Evolutionary conservation across 371 early-diverging fungal genomes (phyloP), one percentile per base, ranked within the genome.

Genomic region (Mortierella sp.): DNA sequence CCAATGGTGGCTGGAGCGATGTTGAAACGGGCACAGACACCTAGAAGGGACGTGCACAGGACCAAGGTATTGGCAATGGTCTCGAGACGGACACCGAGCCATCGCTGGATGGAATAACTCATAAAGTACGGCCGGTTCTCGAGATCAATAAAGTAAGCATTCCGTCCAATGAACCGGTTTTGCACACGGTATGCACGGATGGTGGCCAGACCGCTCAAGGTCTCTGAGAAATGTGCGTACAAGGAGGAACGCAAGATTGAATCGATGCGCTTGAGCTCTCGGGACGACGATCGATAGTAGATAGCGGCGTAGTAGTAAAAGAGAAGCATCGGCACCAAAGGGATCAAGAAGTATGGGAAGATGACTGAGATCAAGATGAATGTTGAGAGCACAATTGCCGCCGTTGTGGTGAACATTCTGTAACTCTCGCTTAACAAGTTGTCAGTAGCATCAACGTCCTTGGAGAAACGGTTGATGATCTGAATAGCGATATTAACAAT

Each of bases 381-480:
- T 0, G 89, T 90, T 11, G 91, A 84, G 34, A 89, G 53, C 5
- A 92, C 83, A 34, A 84, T 84, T 49, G 88, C 78, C 0, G 92
- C 63, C 0, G 92, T 93, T 43, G 82, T 82, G 0, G 90, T 67
- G 41, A 94, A 84, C 78, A 88, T 87, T 8, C 90, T 83, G 71
- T 94, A 87, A 31, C 85, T 78, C 65, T 87, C 89, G 15, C 91
- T 81, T 7, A 95, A 83, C 43, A 84, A 80, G 48, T 85, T 90
- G 64, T 97, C 97, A 8, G 93, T 76, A 0, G 89, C 82, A 56
- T 92, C 92, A 60, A 93, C 90, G 70, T 97, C 97, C 70, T 93
- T 91, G 60, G 89, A 87, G 66, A 97, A 96, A 6, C 97, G 84
- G 70, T 92, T 93, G 82, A 97, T 82, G 54, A 98, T 93, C 21